A percentile compares a stretch with the other conserved stretches of the same genome.
Evolutionary conservation across 2,329 filamentous ascomycete species (phyloP).

Genomic region (Chrysoporthe cubensis): DNA sequence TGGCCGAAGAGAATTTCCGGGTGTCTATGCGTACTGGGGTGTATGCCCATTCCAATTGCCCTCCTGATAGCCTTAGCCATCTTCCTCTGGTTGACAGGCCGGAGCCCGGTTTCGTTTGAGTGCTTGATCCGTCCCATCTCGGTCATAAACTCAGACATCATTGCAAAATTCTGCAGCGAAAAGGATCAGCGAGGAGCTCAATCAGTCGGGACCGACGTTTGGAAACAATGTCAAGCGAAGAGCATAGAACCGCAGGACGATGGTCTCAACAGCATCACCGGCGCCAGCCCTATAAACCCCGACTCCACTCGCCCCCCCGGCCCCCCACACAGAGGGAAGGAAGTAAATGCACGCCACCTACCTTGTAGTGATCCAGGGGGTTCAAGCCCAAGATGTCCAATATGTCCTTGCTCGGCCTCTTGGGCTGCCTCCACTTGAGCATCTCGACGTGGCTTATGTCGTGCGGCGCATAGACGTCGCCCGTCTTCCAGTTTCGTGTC

Average conservation of each 20-base stretch:
- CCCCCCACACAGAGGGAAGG: not conserved
- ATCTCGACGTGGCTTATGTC: slow-evolving; percentile 81
- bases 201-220: not conserved
- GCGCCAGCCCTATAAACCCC: not conserved
- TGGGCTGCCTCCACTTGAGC: slow-evolving; percentile 73
- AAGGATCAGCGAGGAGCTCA: slow-evolving; percentile 21
- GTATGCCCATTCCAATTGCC: slow-evolving; percentile 85
- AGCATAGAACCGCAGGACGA: not conserved
- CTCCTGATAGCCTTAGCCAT: slow-evolving; percentile 91
- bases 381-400: slow-evolving; percentile 81
- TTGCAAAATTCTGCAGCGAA: slow-evolving; percentile 77
- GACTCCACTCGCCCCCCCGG: too few relatives aligned
- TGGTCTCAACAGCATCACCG: not conserved
- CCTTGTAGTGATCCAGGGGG: slow-evolving; percentile 86
- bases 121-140: slow-evolving; percentile 84
- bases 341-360: slow-evolving; percentile 45
- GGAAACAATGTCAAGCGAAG: not conserved
- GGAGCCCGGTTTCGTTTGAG: slow-evolving; percentile 74
- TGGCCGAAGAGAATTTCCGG: slow-evolving; percentile 71
- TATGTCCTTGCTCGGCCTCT: slow-evolving; percentile 65
- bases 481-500: slow-evolving; percentile 71
- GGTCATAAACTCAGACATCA: slow-evolving; percentile 88
- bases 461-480: slow-evolving; percentile 89
- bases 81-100: slow-evolving; percentile 88
- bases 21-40: slow-evolving; percentile 89